Evolutionary conservation across 176 grass and related monocot genomes (phyloP), one percentile per base, ranked within the genome.

Genomic region (Saccharum spontaneum): DNA sequence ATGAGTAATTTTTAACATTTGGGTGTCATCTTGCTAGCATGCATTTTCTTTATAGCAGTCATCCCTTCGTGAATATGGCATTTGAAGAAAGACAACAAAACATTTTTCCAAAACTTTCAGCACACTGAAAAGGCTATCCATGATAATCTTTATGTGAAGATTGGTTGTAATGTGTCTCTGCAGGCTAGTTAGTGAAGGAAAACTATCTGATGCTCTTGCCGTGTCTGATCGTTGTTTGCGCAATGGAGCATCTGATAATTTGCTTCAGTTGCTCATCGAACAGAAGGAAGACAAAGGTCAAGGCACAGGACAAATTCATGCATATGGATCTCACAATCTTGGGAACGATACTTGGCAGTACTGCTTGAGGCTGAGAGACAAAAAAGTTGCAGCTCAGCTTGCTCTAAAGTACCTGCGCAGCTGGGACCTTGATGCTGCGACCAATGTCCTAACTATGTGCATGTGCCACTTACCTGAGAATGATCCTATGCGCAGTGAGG

Each of bases 181-280:
- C 66, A 98, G 95, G 86, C 77, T 98, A 90, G 94, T 98, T 83
- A 82, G 85, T 93, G 96, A 98, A 90, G 91, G 93, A 67, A 98
- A 98, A 90, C 78, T 98, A 84, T 88, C 87, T 85, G 93, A 98
- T 89, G 96, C 96, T 87, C 91, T 98, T 89, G 96, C 93, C 69
- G 76, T 98, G 73, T 98, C 93, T 33, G 96, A 95, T 80, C 93
- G 91, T 31, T 98, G 93, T 90, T 91, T 98, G 67, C 91, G 91
- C 76, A 87, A 94, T 73, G 96, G 96, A 76, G 96, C 91, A 31
- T 95, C 91, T 87, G 96, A 98, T 92, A 87, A 66, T 71, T 92
- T 98, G 81, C 96, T 98, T 89, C 89, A 90, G 57, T 82, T 94
- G 79, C 84, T 98, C 57, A 95, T 98, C 22, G 88, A 92, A 86